Evolutionary conservation across 2,329 filamentous ascomycete species (phyloP).

Genomic region (Fusarium pseudograminearum): DNA sequence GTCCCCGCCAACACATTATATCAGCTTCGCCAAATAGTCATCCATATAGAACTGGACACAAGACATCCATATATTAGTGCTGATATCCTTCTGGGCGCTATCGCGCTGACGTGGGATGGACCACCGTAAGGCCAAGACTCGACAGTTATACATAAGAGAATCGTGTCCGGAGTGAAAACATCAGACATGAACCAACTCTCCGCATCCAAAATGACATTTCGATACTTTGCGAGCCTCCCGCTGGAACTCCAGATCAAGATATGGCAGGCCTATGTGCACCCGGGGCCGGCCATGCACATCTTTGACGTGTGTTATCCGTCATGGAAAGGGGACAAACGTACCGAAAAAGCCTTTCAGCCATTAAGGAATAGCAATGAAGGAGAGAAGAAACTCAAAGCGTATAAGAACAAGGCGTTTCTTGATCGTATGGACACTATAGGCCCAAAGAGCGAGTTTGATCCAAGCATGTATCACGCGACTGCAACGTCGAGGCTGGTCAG

Average conservation of each 20-base stretch:
- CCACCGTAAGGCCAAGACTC: neutral
- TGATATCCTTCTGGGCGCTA: conserved; percentile 2
- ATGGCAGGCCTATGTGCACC: conserved; percentile 36
- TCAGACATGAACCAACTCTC: neutral
- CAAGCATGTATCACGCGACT: conserved; percentile 36
- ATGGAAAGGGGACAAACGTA: conserved; percentile 28
- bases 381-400: conserved; percentile 13
- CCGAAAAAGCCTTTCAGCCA: conserved; percentile 29
- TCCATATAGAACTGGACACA: conserved; percentile 2
- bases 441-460: conserved; percentile 6
- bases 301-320: conserved; percentile 49
- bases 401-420: conserved; percentile 39
- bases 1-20: neutral
- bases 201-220: conserved; percentile 38
- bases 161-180: neutral
- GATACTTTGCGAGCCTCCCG: conserved; percentile 38
- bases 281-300: conserved; percentile 45
- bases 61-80: conserved; percentile 16
- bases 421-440: conserved; percentile 26
- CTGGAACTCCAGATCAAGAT: conserved; percentile 44
- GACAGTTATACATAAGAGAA: neutral
- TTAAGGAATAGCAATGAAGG: neutral
- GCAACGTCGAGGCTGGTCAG: conserved; percentile 19
- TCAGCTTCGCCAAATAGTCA: neutral
- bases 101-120: conserved; percentile 18